Evolutionary conservation across 495 filamentous ascomycete species (phyloP).

Genomic region (Cetradonia linearis): DNA sequence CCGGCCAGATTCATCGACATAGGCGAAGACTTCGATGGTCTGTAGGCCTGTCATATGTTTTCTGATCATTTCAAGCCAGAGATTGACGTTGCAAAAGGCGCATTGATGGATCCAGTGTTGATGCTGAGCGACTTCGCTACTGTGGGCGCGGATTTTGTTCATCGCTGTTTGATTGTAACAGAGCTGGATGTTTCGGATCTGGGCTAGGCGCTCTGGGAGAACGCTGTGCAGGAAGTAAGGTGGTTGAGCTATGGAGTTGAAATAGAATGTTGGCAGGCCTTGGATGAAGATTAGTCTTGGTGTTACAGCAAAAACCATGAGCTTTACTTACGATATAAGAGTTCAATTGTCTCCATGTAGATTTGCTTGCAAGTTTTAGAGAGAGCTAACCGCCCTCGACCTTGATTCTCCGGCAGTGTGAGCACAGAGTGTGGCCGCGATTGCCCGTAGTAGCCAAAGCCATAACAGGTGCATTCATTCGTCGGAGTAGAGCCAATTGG

Average conservation of each 20-base stretch:
- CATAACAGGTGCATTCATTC: slow-evolving; percentile 8
- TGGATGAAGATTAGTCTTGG: background rate
- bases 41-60: slow-evolving; percentile 16
- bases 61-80: slow-evolving; percentile 19
- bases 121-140: slow-evolving; percentile 3
- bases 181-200: slow-evolving; percentile 17
- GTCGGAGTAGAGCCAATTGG: slow-evolving; percentile 2
- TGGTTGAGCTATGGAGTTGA: slow-evolving; percentile 17
- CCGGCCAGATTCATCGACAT: slow-evolving; percentile 2
- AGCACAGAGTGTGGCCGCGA: background rate
- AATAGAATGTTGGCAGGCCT: slow-evolving; percentile 18
- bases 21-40: slow-evolving; percentile 17
- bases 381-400: slow-evolving; percentile 14
- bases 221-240: slow-evolving; percentile 18
- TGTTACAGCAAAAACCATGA: too few species aligned
- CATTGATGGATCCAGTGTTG: slow-evolving; percentile 18
- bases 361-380: slow-evolving; percentile 18
- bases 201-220: slow-evolving; percentile 20
- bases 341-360: slow-evolving; percentile 18
- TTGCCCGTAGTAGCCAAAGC: slow-evolving; percentile 4
- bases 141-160: slow-evolving; percentile 2
- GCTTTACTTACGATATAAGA: slow-evolving; percentile 17
- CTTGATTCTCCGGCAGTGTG: slow-evolving; percentile 6
- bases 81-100: slow-evolving; percentile 15
- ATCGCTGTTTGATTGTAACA: slow-evolving; percentile 18